phyloP scores from a whole-genome alignment of 306 rosid genomes.

The Vachellia pachyceras region DNA sequence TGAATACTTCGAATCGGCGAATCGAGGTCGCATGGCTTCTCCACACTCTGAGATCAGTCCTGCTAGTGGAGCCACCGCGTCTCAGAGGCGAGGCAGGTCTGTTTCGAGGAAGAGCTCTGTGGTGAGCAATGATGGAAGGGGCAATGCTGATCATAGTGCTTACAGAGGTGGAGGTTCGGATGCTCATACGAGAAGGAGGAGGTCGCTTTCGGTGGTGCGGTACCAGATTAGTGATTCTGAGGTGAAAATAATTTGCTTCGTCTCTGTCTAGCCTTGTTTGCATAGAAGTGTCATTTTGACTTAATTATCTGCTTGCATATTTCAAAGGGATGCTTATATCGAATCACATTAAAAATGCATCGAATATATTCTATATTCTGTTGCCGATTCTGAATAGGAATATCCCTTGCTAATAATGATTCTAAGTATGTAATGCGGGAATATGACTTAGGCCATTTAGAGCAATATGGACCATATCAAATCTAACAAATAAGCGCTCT shows the following conservation, averaged over 20 bases:
- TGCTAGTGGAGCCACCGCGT: constrained; percentile 28
- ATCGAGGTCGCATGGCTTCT: constrained; percentile 59
- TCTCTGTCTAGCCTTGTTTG: not conserved
- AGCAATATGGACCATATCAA: not conserved
- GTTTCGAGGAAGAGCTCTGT: constrained; percentile 73
- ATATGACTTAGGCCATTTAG: not conserved
- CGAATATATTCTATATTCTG: not conserved
- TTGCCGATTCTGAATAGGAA: not conserved
- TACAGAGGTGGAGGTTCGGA: constrained; percentile 60
- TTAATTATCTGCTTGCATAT: constrained; percentile 15
- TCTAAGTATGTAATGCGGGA: not conserved
- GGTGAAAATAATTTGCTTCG: constrained; percentile 51
- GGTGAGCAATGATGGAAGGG: constrained; percentile 51
- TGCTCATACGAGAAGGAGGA: constrained; percentile 66
- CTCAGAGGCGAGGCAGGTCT: constrained; percentile 92
- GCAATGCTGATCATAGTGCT: constrained; percentile 40
- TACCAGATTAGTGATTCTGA: constrained; percentile 92
- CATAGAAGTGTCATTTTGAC: not conserved
- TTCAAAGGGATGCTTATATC: constrained; percentile 1
- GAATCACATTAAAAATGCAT: not conserved
- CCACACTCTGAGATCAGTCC: constrained; percentile 52
- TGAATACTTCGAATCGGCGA: constrained; percentile 81
- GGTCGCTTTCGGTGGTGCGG: constrained; percentile 86
- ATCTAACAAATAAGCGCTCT: constrained; percentile 8
- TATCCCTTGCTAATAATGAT: not conserved